Base-by-base conservation (phyloP, 2,329 filamentous ascomycete genomes). In the Lecanoromycetidae sp. region DNA sequence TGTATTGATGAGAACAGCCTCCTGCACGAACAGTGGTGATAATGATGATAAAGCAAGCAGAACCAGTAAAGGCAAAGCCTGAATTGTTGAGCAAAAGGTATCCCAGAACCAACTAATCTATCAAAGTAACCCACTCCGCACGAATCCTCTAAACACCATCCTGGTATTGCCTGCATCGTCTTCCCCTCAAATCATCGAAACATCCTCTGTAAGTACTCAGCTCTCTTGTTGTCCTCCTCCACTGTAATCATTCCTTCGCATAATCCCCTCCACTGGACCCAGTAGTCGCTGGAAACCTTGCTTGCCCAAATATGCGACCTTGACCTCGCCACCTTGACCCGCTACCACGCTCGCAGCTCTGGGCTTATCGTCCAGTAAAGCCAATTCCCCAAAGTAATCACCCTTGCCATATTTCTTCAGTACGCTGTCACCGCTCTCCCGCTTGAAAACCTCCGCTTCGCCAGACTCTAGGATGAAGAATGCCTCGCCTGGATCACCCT, bases 341-440 rank as follows among this genome's bases (percentile, higher is more conserved):
- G 85, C 85, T 38, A 93, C 71, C 44, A 98, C 80, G 56, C 84
- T 94, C 42, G 91, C 91, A 30, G 90, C 90, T 60, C 91, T 81
- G 7, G 91, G 91, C 46, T 87, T 85, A 61, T 98, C 90, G 57
- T 96, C 93, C 56, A 96, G 73, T 60, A 98, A 68, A 5, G 91
- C 91, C 52, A 98, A 72, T 67, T 98, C 91, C 52, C 91, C 91
- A 67, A 98, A 98, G 71, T 91, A 98, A 60, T 95, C 91, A 25
- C 91, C 91, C 66, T 94, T 91, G 54, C 72, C 75, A 65, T 96
- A 96, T 45, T 78, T 72, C 60, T 87, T 86, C 54, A 96, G 82
- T 2, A 82, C 73, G 50, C 77, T 71, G 15, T 73, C 69, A 32
- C 81, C 85, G n/a, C 77, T 72, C 25, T 53, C 52, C 13, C 38